Conservation (phyloP, 257 asterid species). For the Solanum sejunctum region DNA sequence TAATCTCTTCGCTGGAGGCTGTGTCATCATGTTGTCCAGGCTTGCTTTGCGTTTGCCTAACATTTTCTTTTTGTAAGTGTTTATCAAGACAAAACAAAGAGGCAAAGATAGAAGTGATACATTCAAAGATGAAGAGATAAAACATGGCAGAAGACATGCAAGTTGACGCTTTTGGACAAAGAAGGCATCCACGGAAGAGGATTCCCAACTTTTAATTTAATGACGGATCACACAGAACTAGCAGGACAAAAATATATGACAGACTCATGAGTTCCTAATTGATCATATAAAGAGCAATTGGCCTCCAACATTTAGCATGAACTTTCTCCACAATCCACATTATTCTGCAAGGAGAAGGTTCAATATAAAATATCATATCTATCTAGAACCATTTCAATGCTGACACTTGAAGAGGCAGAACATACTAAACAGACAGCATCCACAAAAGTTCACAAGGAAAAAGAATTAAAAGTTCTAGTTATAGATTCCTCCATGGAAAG, state of each 20-base stretch:
- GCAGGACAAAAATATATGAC: not conserved
- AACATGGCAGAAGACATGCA: not conserved
- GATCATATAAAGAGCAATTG: not conserved
- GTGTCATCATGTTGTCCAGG: constrained; percentile 58
- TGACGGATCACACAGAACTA: not conserved
- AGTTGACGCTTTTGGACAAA: not conserved
- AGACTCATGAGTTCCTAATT: not conserved
- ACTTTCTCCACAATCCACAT: not conserved
- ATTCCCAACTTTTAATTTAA: not conserved
- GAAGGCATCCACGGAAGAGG: not conserved
- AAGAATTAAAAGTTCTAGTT: not conserved
- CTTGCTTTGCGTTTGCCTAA: constrained; percentile 70
- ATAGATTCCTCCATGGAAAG: not conserved
- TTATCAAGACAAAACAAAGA: not conserved
- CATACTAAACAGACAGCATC: not conserved
- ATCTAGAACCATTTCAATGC: not conserved
- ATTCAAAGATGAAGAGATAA: not conserved
- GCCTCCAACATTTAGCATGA: not conserved
- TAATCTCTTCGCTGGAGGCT: constrained; percentile 68
- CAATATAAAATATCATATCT: not conserved
- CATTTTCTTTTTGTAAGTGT: not conserved
- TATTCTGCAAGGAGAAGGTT: not conserved
- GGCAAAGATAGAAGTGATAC: not conserved
- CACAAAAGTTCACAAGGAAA: not conserved
- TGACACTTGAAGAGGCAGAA: not conserved